Evolutionary conservation across 192 early-diverging fungal species (phyloP), one percentile per base, ranked within the genome.

Genomic region (Umbelopsis sp.): DNA sequence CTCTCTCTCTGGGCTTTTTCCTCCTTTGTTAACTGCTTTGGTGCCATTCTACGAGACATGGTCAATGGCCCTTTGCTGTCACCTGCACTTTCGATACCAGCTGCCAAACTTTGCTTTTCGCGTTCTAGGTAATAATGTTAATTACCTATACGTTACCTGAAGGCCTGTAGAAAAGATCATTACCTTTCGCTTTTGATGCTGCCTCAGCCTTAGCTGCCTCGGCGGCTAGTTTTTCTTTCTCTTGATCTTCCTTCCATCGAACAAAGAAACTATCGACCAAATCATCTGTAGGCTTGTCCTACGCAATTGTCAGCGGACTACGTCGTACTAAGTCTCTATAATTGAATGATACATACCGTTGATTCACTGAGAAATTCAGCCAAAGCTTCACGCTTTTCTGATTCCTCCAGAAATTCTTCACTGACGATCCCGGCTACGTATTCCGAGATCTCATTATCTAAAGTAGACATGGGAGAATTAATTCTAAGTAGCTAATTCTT

Each of bases 301-400:
- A 45, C 20, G 34, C 1, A 53, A 17, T 17, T 22, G 56, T 34
- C 14, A 34, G 31, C n/a, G 8, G n/a, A 16, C 26, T 16, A 4
- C 4, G 17, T 12, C 34, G 4, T 34, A 20, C 11, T 7, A 32
- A 0, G 1, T 20, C n/a, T n/a, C n/a, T 36, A 2, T 20, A 2
- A 62, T 16, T 25, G 0, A 62, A 8, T n/a, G 31, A 5, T n/a
- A 62, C 56, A 17, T 71, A 75, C 83, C 0, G 86, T 87, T 22
- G 83, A 80, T 65, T 91, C 92, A 8, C 68, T 65, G n/a, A 93
- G 74, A 25, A 90, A 89, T 71, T 91, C 92, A 22, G 77, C 54
- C n/a, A 93, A 87, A 41, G 87, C 88, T 65, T 90, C 90, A 17
- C 78, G 76, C 66, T 88, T 88, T 65, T 93, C 92, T 26, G 87